A percentile compares a stretch with the other conserved stretches of the same genome.
phyloP scores from a whole-genome alignment of 164 flowering plant species.

The Tinospora cordifolia region DNA sequence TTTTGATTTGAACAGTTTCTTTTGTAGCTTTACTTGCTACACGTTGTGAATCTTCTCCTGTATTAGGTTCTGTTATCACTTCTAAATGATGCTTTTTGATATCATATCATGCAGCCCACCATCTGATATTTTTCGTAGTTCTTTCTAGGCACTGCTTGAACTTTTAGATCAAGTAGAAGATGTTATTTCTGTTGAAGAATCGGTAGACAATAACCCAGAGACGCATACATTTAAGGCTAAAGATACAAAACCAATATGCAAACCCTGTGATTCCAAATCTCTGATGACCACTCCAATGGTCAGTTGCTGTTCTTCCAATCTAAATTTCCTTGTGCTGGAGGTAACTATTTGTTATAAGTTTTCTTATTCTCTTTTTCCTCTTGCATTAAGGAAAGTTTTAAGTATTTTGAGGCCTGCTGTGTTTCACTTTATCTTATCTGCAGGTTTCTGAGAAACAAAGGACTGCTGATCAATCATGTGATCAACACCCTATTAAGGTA shows the following conservation, averaged over 20 bases:
- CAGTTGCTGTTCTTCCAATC: constrained; percentile 16
- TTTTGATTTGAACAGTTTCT: not conserved
- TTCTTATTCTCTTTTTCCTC: not conserved
- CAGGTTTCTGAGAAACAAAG: constrained; percentile 76
- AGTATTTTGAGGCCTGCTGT: constrained; percentile 1
- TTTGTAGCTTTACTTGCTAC: not conserved
- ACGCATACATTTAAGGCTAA: constrained; percentile 14
- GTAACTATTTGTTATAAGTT: constrained; percentile 23
- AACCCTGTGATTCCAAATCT: constrained; percentile 17
- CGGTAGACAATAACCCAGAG: constrained; percentile 19
- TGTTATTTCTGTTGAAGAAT: constrained; percentile 67
- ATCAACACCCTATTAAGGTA: constrained; percentile 51
- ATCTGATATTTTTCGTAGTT: constrained; percentile 1
- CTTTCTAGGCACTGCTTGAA: constrained; percentile 71
- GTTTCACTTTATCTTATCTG: constrained; percentile 11
- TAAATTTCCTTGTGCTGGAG: constrained; percentile 77
- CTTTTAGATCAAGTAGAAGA: constrained; percentile 93
- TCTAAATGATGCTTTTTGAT: not conserved
- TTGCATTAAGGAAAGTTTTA: not conserved
- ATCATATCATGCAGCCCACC: not conserved
- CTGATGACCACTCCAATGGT: constrained; percentile 14
- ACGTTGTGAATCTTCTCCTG: not conserved
- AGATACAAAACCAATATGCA: constrained; percentile 12
- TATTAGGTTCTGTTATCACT: constrained; percentile 3
- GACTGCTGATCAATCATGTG: constrained; percentile 27